Conservation (phyloP, 1,284 basidiomycete species). For the Puccinia sorghi region DNA sequence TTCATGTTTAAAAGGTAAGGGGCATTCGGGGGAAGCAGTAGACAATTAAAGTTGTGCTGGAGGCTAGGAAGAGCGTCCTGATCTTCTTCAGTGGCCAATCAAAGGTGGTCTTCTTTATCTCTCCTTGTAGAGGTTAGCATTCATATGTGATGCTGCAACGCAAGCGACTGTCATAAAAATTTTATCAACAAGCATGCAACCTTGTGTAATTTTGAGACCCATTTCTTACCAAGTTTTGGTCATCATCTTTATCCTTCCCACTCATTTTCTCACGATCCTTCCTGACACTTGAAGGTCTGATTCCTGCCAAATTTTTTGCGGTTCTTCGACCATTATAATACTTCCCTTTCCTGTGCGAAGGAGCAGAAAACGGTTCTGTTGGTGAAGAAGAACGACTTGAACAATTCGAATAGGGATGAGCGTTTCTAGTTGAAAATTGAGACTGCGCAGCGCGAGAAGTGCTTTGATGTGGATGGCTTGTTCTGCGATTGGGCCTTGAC, state of each 20-base stretch:
- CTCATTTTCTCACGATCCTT: background rate
- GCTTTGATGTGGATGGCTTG: background rate
- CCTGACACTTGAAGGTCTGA: background rate
- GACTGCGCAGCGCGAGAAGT: background rate
- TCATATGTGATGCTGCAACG: background rate
- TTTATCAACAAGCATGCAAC: background rate
- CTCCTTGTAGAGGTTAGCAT: background rate
- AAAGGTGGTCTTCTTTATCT: background rate
- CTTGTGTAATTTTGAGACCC: background rate
- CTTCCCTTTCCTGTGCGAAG: background rate
- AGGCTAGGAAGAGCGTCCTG: background rate
- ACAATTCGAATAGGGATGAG: background rate
- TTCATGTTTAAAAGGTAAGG: conserved; percentile 5
- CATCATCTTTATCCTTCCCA: background rate
- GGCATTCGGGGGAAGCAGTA: background rate
- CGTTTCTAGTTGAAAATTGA: background rate
- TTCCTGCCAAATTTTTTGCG: background rate
- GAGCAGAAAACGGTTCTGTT: background rate
- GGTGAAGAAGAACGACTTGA: background rate
- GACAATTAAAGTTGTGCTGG: background rate
- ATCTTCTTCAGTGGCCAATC: background rate
- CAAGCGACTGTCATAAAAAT: background rate
- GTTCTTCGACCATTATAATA: background rate
- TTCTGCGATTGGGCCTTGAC: background rate
- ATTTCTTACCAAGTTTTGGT: background rate